These are phyloP conservation scores for Phtheirospermum japonicum DNA, from an alignment of 257 asterid species.

Conservation along the genomic window DNA sequence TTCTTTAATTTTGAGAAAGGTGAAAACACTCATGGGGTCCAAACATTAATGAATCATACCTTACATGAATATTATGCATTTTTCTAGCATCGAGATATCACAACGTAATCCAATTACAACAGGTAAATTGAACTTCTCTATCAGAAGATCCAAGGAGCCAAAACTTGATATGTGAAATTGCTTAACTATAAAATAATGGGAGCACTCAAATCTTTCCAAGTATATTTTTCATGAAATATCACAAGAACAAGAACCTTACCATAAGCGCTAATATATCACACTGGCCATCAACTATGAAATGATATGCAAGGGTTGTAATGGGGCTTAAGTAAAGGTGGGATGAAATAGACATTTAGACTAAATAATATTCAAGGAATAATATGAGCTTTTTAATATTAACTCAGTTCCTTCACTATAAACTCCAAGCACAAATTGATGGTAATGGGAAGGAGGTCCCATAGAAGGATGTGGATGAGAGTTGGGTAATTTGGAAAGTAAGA, in stretches of 20 bases:
- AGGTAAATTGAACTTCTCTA: background rate
- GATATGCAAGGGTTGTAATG: background rate
- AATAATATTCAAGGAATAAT: no score
- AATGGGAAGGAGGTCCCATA: no score
- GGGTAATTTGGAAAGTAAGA: no score
- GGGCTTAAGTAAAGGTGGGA: background rate
- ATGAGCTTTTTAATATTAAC: background rate
- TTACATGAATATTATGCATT: background rate
- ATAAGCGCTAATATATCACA: background rate
- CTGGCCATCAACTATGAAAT: background rate
- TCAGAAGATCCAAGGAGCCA: constrained; percentile 2
- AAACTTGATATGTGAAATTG: background rate
- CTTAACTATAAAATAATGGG: background rate
- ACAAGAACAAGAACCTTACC: background rate
- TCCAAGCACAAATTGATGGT: background rate
- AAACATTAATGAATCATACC: background rate
- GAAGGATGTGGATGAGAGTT: no score
- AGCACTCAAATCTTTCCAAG: background rate
- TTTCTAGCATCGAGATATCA: background rate
- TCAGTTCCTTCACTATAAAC: no score
- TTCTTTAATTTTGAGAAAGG: background rate
- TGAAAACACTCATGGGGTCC: no score
- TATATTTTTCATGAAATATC: constrained; percentile 1
- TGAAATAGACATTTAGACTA: background rate
- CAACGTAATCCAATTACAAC: background rate